Evolutionary conservation across 2,329 filamentous ascomycete genomes (phyloP).

Genomic region (Calycina herbarum): DNA sequence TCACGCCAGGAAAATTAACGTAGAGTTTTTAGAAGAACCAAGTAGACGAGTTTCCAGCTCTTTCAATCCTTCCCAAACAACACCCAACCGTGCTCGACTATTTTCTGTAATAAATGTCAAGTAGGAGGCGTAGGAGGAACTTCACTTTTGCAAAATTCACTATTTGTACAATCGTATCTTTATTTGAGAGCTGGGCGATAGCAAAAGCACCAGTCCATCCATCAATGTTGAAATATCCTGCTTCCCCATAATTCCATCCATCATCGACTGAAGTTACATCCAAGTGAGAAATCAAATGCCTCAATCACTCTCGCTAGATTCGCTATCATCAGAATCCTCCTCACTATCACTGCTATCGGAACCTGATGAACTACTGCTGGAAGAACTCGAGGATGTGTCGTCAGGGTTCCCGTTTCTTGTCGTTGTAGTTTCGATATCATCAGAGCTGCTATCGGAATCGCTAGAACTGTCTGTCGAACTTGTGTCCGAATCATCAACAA

Average conservation of each 20-base stretch:
- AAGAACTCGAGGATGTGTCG: constrained; percentile 30
- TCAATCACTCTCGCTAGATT: constrained; percentile 21
- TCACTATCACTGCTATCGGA: constrained; percentile 28
- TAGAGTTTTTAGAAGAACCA: too few relatives aligned
- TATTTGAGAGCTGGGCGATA: too few relatives aligned
- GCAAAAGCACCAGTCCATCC: background rate
- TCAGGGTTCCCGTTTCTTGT: constrained; percentile 19
- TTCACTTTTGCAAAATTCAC: too few relatives aligned
- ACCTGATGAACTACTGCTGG: constrained; percentile 31
- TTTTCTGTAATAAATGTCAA: too few relatives aligned
- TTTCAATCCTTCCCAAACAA: too few relatives aligned
- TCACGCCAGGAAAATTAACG: too few relatives aligned
- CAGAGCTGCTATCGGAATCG: constrained; percentile 27
- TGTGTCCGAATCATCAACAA: constrained; percentile 26
- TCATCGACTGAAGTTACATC: background rate
- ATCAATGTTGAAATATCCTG: background rate
- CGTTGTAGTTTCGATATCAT: constrained; percentile 21
- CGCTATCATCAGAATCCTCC: constrained; percentile 23
- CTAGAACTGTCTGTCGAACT: constrained; percentile 27
- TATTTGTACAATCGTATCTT: too few relatives aligned
- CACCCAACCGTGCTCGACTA: too few relatives aligned
- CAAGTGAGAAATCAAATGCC: background rate
- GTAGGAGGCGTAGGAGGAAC: too few relatives aligned
- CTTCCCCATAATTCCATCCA: too few relatives aligned
- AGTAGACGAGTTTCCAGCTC: too few relatives aligned